Evolutionary conservation across 306 rosid species (phyloP), one percentile per base, ranked within the genome.

Genomic region (Arachis stenosperma): DNA sequence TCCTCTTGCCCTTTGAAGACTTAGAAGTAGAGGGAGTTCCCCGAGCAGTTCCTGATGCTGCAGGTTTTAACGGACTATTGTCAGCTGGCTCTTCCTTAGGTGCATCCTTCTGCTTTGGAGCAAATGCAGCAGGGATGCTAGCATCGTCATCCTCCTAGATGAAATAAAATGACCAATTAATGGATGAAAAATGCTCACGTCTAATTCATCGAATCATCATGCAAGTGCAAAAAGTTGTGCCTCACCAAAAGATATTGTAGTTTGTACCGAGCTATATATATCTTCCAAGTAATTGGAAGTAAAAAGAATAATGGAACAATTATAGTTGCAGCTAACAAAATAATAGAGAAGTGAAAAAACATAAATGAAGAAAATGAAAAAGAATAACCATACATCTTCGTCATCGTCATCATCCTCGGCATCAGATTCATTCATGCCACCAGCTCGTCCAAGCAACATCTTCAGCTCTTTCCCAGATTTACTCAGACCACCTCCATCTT

Each of bases 381-480:
- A 54, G 13, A 44, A n/a, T 39, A 65, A 6, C 40, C 79, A 57
- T 81, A 87, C 96, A 39, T 87, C 90, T 0, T 89, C 91, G 0
- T 89, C 95, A 0, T 87, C 91, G 0, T 90, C 97, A 0, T 91
- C 95, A 0, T 91, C 97, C 22, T 89, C 97, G 11, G 81, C 90
- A 72, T 92, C 96, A 29, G 93, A 89, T 61, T 88, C 96, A 82
- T 81, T 76, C 58, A 89, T 59, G 41, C 91, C 93, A 66, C 84
- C 71, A 76, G 91, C 7, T 37, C 91, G 86, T 64, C 90, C 92
- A 74, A 89, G 93, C 71, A 89, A 70, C 84, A 89, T 88, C 85
- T 92, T 88, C 83, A 89, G 84, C 87, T 89, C 96, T 77, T 92
- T 92, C 58, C 97, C 96, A 39, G 93, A 84, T 85, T 89, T 88